Base-by-base conservation (phyloP, 805 yeast species). In the Lachancea sp. region DNA sequence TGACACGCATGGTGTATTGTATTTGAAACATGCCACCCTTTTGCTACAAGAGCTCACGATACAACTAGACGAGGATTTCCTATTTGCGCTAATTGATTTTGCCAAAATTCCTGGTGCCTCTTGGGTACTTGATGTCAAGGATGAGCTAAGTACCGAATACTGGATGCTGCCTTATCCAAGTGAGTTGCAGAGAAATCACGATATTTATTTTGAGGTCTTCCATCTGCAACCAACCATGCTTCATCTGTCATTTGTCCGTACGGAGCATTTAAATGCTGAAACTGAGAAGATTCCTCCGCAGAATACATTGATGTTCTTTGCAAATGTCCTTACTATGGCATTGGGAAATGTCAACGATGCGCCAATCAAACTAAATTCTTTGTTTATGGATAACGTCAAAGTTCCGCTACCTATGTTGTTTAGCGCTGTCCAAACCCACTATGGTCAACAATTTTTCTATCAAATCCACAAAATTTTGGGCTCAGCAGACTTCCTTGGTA, bases 271-370 rank as follows among this genome's bases (percentile, higher is more conserved):
- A 55, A 78, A 75, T 4, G 83, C 77, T 41, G 86, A 80, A 41
- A 72, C 72, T 26, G 73, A 79, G 9, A 43, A 40, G 18, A 35
- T 46, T 11, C 45, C 49, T 3, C 47, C 50, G 30, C 51, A 47
- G 15, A 47, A 49, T 2, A 69, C 92, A 0, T 58, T 89, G 36
- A 74, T 81, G 74, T 83, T 84, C 59, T 77, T 87, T 47, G 70
- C 86, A 49, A 87, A 92, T 58, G 79, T 90, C 28, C 67, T 92
- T 45, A 88, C 97, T 0, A 89, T 90, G 97, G 95, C 98, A 0
- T 77, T 92, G 47, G 98, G 97, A 19, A 92, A 90, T 59, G 85
- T 94, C 45, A 90, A 90, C 57, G 97, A 92, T 61, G 98, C 99
- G 0, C 97, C 97, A 1, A 84, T 92, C 32, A 76, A 83, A 54